Conservation (phyloP, 192 early-diverging fungal species). For the Ambispora gerdemannii region DNA sequence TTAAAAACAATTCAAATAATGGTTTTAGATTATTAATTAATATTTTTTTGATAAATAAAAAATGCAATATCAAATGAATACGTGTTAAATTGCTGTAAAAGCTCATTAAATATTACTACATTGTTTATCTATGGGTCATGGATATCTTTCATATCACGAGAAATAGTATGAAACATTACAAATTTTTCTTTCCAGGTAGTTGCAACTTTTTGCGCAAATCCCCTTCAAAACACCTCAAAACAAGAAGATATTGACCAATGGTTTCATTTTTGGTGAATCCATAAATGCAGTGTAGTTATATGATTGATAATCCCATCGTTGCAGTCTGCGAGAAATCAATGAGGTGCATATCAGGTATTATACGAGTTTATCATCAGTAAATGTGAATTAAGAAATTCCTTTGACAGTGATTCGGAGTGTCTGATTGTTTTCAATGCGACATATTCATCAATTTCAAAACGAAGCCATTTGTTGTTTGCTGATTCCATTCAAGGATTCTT, state of each 20-base stretch:
- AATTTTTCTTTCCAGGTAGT: neutral
- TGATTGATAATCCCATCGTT: constrained; percentile 18
- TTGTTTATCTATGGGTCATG: constrained; percentile 21
- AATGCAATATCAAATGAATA: neutral
- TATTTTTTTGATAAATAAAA: too few relatives aligned
- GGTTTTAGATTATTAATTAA: too few relatives aligned
- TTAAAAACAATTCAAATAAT: too few relatives aligned
- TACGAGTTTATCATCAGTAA: neutral
- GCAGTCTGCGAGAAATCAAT: neutral
- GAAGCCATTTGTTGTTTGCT: constrained; percentile 2
- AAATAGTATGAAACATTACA: neutral
- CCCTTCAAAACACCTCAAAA: neutral
- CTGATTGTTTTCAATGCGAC: constrained; percentile 22
- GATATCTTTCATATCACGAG: neutral
- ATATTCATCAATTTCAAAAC: neutral
- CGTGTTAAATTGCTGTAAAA: too few relatives aligned
- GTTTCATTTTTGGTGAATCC: constrained; percentile 20
- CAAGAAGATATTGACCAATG: constrained; percentile 17
- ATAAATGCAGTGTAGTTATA: neutral
- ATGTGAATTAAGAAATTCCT: constrained; percentile 7
- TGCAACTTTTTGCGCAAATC: neutral
- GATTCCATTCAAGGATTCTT: neutral
- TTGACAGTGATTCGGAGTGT: constrained; percentile 14
- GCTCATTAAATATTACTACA: neutral
- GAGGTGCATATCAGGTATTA: neutral